Conservation (phyloP, 805 yeast genomes). For the Saccharomycopsis sp. region DNA sequence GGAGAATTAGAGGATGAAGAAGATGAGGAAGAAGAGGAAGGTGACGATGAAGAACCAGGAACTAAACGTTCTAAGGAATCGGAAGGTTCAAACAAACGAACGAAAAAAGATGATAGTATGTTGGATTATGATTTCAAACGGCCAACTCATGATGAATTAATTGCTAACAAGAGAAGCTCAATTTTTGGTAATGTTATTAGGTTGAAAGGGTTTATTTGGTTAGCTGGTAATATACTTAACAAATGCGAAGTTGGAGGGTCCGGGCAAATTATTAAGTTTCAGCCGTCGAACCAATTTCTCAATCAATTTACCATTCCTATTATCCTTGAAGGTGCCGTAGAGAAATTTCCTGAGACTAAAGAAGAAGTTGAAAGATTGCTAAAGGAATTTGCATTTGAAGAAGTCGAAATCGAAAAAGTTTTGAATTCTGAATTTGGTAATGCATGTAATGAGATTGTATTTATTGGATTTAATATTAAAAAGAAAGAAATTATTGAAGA, state of each 20-base stretch:
- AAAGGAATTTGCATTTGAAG: conserved; percentile 28
- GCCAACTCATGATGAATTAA: conserved; percentile 26
- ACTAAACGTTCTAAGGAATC: not conserved
- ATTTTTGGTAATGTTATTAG: conserved; percentile 34
- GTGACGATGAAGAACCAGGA: conserved; percentile 17
- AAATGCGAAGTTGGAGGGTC: conserved; percentile 20
- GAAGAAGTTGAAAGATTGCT: conserved; percentile 28
- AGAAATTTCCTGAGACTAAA: conserved; percentile 1
- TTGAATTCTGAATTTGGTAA: conserved; percentile 37
- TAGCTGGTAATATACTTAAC: conserved; percentile 31
- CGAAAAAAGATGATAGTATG: conserved; percentile 3
- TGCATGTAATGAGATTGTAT: conserved; percentile 39
- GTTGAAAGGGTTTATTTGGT: conserved; percentile 40
- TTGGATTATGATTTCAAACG: conserved; percentile 7
- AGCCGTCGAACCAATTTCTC: conserved; percentile 12
- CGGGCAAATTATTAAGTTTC: conserved; percentile 20
- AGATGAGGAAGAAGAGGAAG: conserved; percentile 20
- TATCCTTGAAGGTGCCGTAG: not conserved
- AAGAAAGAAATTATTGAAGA: conserved; percentile 26
- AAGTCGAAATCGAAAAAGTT: conserved; percentile 29
- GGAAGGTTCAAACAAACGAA: conserved; percentile 15
- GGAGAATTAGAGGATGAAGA: conserved; percentile 24
- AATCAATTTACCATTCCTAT: conserved; percentile 17
- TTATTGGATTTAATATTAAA: conserved; percentile 36
- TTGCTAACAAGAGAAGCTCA: conserved; percentile 32